Base-by-base conservation (phyloP, 2,329 filamentous ascomycete genomes). In the Raffaelea arxii region DNA sequence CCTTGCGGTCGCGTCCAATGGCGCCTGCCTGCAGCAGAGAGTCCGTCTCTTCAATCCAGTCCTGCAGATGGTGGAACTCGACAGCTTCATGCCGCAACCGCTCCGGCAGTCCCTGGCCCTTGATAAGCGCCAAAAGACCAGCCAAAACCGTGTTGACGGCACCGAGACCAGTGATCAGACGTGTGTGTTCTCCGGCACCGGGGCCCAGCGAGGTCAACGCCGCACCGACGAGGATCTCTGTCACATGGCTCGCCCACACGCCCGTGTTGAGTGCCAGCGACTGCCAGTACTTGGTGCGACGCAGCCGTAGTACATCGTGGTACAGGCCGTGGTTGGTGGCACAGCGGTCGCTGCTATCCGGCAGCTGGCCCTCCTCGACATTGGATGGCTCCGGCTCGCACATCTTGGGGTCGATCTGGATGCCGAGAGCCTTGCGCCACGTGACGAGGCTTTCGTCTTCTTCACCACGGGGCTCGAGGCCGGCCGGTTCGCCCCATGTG, bases 71-170 rank as follows among this genome's bases (percentile, higher is more conserved):
- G 0, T 67, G 58, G 53, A 70, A 72, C 38, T 67, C 67, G 16
- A 68, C 61, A 32, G 67, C 65, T 47, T 75, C 68, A 43, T 70
- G 67, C 36, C 67, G 61, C 18, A 75, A 50, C 16, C 68, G 57
- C 51, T 71, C 67, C 1, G 72, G 71, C 44, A 75, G 54, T 0
- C 72, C 73, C 37, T 71, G 70, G 4, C 71, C 69, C 55, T 73
- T 74, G 41, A 75, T 56, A 7, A 75, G 68, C 0, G 78, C 78
- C 19, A 84, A 60, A 1, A 80, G 62, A 16, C 81, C 80, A 1
- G 80, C 80, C 6, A 82, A 67, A 4, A 80, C 61, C 3, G 78
- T 82, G 55, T 84, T 84, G 11, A 77, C 58, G 1, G 78, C 78
- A 3, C 81, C 80, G 1, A 84, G 63, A 1, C 75, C 59, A 10